These are phyloP conservation scores for Rhodamnia argentea DNA, from an alignment of 345 rosid genomes.

Conservation along the genomic window DNA sequence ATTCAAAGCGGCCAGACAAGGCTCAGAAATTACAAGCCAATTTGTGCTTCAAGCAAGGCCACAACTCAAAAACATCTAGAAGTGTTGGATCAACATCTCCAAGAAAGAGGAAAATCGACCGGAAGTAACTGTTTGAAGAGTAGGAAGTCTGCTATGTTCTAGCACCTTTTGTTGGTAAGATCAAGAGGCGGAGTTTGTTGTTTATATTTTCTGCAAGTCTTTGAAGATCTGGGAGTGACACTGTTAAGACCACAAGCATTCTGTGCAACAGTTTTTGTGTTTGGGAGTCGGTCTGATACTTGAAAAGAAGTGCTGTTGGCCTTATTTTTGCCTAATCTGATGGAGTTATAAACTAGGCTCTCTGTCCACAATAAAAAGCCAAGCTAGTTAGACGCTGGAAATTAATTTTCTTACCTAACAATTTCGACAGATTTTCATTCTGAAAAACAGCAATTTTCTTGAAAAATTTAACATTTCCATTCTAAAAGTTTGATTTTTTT, in stretches of 20 bases:
- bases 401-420: neutral
- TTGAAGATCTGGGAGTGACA: neutral
- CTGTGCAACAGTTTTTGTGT: neutral
- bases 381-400: too few species aligned
- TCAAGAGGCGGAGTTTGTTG: neutral
- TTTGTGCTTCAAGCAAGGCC: too few species aligned
- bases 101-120: neutral
- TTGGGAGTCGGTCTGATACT: neutral
- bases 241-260: neutral
- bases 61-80: neutral
- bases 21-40: too few species aligned
- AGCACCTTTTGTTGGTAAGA: neutral
- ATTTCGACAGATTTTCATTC: neutral
- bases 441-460: neutral
- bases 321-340: neutral
- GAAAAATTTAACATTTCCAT: neutral
- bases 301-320: neutral
- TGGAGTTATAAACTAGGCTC: too few species aligned
- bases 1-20: neutral
- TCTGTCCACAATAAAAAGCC: too few species aligned
- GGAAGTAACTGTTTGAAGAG: neutral
- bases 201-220: neutral
- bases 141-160: too few species aligned
- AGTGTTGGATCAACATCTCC: neutral
- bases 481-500: too few species aligned